Conservation (phyloP, 495 filamentous ascomycete species). For the Tuber melanosporum region DNA sequence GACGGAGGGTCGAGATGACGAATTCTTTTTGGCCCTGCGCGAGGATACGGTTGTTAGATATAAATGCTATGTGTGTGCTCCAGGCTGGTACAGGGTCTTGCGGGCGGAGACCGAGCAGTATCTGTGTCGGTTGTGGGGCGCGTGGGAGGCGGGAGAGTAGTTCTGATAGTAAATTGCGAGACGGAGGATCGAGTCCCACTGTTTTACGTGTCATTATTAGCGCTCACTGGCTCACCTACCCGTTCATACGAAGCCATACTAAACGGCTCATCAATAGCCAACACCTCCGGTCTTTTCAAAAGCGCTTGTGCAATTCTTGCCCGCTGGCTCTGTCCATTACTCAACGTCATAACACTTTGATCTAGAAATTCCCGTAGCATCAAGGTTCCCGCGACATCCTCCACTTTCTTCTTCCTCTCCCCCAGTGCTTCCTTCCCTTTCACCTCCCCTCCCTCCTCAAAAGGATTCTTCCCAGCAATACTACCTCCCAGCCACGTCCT, state of each 20-base stretch:
- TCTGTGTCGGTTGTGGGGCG: constrained; percentile 61
- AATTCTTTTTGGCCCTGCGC: constrained; percentile 52
- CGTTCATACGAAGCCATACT: constrained; percentile 48
- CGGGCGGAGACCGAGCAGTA: constrained; percentile 70
- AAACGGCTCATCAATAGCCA: constrained; percentile 90
- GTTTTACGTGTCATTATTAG: constrained; percentile 12
- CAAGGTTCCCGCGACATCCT: constrained; percentile 59
- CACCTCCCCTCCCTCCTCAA: constrained; percentile 54
- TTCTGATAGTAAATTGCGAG: constrained; percentile 59
- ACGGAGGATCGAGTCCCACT: constrained; percentile 86
- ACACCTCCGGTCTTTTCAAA: constrained; percentile 65
- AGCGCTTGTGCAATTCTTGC: constrained; percentile 82
- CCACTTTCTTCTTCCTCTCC: constrained; percentile 48
- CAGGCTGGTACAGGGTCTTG: constrained; percentile 83
- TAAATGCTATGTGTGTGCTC: constrained; percentile 72
- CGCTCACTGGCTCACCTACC: not conserved
- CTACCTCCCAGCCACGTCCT: constrained; percentile 61
- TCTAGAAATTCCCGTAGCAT: constrained; percentile 58
- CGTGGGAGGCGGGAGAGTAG: constrained; percentile 55
- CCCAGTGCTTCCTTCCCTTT: constrained; percentile 46
- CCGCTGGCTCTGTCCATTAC: constrained; percentile 84
- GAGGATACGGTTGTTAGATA: constrained; percentile 56
- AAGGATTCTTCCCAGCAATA: constrained; percentile 26
- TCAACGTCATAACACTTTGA: constrained; percentile 78
- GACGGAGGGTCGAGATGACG: constrained; percentile 49